Percentiles rank a stretch among this genome's conserved stretches.
These are phyloP conservation scores for Aspergillus brasiliensis DNA, from an alignment of 2,329 filamentous ascomycete genomes.

Conservation along the genomic window DNA sequence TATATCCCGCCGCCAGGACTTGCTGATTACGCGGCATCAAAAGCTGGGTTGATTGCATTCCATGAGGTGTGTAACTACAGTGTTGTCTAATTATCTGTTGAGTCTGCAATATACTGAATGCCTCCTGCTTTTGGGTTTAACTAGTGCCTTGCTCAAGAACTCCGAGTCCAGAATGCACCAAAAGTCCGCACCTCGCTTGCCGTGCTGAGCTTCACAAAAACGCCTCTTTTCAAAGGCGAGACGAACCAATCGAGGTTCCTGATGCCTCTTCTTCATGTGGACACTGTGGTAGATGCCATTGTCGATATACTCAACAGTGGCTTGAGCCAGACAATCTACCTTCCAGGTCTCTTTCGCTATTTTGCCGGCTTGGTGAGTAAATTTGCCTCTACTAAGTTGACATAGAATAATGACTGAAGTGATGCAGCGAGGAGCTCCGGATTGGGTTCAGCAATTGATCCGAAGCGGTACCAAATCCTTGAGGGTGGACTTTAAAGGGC, in stretches of 20 bases:
- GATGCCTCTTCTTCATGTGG: constrained; percentile 26
- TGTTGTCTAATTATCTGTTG: fast-evolving
- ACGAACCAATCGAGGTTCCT: constrained; percentile 27
- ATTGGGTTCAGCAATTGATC: constrained; percentile 22
- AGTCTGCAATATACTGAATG: no score
- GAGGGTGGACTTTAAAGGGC: constrained; percentile 25
- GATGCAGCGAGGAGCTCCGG: constrained; percentile 19
- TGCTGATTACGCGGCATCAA: no score
- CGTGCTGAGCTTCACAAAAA: constrained; percentile 27
- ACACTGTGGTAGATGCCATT: constrained; percentile 28
- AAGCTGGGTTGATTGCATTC: no score
- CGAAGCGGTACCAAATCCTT: constrained; percentile 16
- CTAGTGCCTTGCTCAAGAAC: no score
- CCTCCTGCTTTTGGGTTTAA: no score
- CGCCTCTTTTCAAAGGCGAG: constrained; percentile 27
- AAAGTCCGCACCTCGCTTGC: constrained; percentile 23
- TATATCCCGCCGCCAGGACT: no score
- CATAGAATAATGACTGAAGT: not conserved
- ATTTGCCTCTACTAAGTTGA: not conserved
- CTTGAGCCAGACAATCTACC: constrained; percentile 18
- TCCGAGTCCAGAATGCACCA: constrained; percentile 6
- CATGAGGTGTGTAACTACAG: no score
- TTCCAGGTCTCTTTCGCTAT: constrained; percentile 23
- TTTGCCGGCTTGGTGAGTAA: constrained; percentile 26
- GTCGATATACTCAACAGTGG: constrained; percentile 25